These are phyloP conservation scores for Moringa oleifera DNA, from an alignment of 345 rosid species.

Conservation along the genomic window DNA sequence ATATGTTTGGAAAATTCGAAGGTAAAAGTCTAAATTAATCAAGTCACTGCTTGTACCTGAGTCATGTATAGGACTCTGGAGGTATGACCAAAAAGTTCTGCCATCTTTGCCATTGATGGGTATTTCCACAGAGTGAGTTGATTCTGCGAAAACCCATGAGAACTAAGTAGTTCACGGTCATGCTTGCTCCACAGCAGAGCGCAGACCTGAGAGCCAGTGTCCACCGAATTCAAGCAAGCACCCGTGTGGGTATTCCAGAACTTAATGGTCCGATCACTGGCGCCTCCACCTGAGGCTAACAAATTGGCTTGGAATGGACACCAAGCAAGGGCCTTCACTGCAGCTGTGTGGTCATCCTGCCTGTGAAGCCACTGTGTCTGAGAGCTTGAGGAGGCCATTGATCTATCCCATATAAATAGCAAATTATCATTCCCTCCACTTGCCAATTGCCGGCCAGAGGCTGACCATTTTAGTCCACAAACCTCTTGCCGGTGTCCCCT, in stretches of 20 bases:
- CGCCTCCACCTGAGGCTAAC: conserved; percentile 34
- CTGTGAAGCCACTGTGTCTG: conserved; percentile 40
- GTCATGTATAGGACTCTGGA: conserved; percentile 10
- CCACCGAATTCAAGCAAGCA: conserved; percentile 9
- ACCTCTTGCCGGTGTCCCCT: conserved; percentile 43
- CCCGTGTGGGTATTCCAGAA: conserved; percentile 35
- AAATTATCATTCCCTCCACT: conserved; percentile 37
- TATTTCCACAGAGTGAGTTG: conserved; percentile 18
- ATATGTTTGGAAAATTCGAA: too few species aligned
- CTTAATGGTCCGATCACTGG: conserved; percentile 29
- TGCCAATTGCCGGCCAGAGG: conserved; percentile 44
- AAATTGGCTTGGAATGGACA: conserved; percentile 35
- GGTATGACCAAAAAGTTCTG: conserved; percentile 12
- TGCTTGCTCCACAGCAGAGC: conserved; percentile 14
- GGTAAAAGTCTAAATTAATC: too few species aligned
- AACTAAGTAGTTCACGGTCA: conserved; percentile 15
- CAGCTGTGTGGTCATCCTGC: conserved; percentile 40
- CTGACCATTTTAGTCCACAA: conserved; percentile 55
- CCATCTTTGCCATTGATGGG: conserved; percentile 14
- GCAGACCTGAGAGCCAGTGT: conserved; percentile 10
- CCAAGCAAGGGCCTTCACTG: conserved; percentile 58
- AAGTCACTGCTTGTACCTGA: too few species aligned
- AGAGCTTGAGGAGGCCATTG: conserved; percentile 33
- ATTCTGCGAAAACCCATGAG: conserved; percentile 13
- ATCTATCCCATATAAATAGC: conserved; percentile 45